Base-by-base conservation (phyloP, 306 rosid species). In the Begonia loranthoides region DNA sequence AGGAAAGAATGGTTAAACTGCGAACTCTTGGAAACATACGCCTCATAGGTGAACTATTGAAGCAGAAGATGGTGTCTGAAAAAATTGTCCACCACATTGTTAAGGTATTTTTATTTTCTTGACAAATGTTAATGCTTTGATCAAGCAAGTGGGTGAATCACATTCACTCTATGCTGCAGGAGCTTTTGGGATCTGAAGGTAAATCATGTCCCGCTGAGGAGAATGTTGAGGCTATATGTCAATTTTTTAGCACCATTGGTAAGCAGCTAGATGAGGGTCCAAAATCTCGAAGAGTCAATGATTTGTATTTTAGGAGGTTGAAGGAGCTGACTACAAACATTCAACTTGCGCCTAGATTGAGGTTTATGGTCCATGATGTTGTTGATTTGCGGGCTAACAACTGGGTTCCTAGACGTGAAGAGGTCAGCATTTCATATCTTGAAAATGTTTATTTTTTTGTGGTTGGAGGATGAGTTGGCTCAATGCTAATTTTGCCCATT, bases 331-430 rank as follows among this genome's bases (percentile, higher is more conserved):
- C 84, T 52, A 38, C 77, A 21, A 75, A 80, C 56, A 70, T 86
- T 13, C 80, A 71, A 55, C 84, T 87, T 61, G 84, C 68, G 33
- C 81, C 79, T 22, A 79, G 96, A 34, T 50, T 78, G 75, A 83
- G 87, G 74, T 87, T 87, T 68, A 69, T 87, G 94, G 73, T 87
- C 49, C 94, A 84, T 0, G 63, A 80, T 51, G 66, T 87, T 51
- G 62, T 83, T 62, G 96, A 87, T 43, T 61, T 83, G 65, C 84
- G 90, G 56, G 34, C 84, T 50, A 78, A 74, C 66, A 78, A 70
- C 69, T 87, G 96, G 96, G 62, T 87, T 62, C 96, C 96, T 38
- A 80, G 94, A 50, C 96, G 96, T 1, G 96, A 87, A 71, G 96
- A 87, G 96, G 96, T 87, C 72, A 59, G 17, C 13, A 43, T 41